Conservation (phyloP, 345 rosid species). For the Arabis alpina region DNA sequence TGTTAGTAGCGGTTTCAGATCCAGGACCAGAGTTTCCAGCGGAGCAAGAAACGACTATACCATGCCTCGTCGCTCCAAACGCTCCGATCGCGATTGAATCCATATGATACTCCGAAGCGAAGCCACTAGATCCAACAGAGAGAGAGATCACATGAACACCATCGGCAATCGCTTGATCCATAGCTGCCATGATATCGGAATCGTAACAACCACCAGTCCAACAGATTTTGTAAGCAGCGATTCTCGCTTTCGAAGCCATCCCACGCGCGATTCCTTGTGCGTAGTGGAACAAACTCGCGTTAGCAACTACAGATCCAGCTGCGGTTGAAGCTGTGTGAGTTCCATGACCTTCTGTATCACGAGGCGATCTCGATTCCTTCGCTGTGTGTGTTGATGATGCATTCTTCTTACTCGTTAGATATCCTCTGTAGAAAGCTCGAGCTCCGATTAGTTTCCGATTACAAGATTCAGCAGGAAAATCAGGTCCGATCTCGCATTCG, state of each 20-base stretch:
- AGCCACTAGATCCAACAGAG: slow-evolving; percentile 78
- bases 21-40: slow-evolving; percentile 95
- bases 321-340: slow-evolving; percentile 93
- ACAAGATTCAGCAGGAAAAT: slow-evolving; percentile 71
- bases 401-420: slow-evolving; percentile 43
- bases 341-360: slow-evolving; percentile 90
- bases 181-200: slow-evolving; percentile 91
- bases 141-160: slow-evolving; percentile 87
- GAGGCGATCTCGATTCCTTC: slow-evolving; percentile 63
- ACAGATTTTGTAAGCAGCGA: slow-evolving; percentile 88
- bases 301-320: slow-evolving; percentile 65
- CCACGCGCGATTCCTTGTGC: slow-evolving; percentile 87
- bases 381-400: slow-evolving; percentile 46
- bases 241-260: slow-evolving; percentile 79
- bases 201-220: slow-evolving; percentile 84
- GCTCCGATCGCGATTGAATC: slow-evolving; percentile 91
- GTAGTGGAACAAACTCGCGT: slow-evolving; percentile 66
- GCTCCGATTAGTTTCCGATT: slow-evolving; percentile 87
- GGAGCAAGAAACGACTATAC: slow-evolving; percentile 79
- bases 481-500: slow-evolving; percentile 57
- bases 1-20: slow-evolving; percentile 68
- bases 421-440: slow-evolving; percentile 66
- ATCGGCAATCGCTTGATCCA: slow-evolving; percentile 83
- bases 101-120: slow-evolving; percentile 64
- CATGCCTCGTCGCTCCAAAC: slow-evolving; percentile 67